Conservation (phyloP, 306 rosid species). For the Acmispon strigosus region DNA sequence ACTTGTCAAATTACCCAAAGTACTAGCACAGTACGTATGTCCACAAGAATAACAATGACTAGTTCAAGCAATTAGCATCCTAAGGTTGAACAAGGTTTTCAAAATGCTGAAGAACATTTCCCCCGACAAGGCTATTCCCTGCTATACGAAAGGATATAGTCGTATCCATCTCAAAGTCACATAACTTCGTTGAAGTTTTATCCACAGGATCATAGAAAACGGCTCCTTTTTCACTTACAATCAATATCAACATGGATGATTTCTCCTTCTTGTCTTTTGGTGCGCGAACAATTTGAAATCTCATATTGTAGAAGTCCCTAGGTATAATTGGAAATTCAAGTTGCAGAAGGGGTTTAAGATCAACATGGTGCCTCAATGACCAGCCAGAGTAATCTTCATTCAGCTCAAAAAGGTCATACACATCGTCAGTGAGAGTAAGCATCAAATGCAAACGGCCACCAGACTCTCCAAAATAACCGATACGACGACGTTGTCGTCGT, state of each 20-base stretch:
- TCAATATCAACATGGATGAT: neutral
- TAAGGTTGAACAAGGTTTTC: too few relatives aligned
- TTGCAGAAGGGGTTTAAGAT: neutral
- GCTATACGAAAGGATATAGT: too few relatives aligned
- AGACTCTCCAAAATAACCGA: conserved; percentile 9
- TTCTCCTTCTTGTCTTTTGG: neutral
- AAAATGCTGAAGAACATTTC: too few relatives aligned
- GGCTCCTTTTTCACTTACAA: too few relatives aligned
- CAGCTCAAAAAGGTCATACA: neutral
- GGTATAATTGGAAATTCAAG: neutral
- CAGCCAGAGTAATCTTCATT: neutral
- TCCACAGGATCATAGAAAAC: too few relatives aligned
- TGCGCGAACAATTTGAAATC: neutral
- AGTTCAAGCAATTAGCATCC: too few relatives aligned
- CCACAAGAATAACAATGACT: too few relatives aligned
- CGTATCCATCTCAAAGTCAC: too few relatives aligned
- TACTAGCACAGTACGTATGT: too few relatives aligned
- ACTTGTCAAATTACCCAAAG: too few relatives aligned
- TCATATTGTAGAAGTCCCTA: neutral
- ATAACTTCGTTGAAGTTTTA: too few relatives aligned
- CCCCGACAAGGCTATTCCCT: too few relatives aligned
- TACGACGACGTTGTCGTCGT: neutral
- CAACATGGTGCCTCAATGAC: conserved; percentile 7
- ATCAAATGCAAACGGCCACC: neutral
- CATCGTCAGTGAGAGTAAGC: neutral